A percentile compares a stretch with the other conserved stretches of the same genome.
Conservation (phyloP, 768 basidiomycete genomes). For the Royoungia palumana region DNA sequence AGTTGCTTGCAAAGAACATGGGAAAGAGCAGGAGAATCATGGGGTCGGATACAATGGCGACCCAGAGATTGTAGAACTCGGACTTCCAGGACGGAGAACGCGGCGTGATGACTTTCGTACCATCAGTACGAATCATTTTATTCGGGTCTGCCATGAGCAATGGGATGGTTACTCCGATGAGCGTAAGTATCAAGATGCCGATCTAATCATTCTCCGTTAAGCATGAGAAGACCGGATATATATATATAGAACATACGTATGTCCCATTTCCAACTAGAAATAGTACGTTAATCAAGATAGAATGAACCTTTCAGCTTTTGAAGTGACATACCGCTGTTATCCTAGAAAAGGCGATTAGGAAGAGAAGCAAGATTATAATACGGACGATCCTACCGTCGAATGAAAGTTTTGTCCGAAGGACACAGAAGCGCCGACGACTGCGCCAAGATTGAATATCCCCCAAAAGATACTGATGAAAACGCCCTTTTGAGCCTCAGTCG, state of each 20-base stretch:
- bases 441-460: slow-evolving; percentile 78
- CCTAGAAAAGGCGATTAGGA: slow-evolving; percentile 8
- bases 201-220: slow-evolving; percentile 3
- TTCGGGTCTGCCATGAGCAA: slow-evolving; percentile 66
- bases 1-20: slow-evolving; percentile 79
- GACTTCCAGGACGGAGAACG: slow-evolving; percentile 72
- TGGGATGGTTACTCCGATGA: slow-evolving; percentile 62
- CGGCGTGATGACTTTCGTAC: slow-evolving; percentile 57
- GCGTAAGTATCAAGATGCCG: slow-evolving; percentile 62
- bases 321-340: slow-evolving; percentile 24
- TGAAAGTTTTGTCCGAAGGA: slow-evolving; percentile 68
- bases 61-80: slow-evolving; percentile 67
- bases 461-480: slow-evolving; percentile 73
- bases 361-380: not conserved
- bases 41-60: slow-evolving; percentile 64
- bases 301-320: not conserved
- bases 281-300: not conserved
- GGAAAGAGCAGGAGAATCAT: slow-evolving; percentile 73
- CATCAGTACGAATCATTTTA: slow-evolving; percentile 72
- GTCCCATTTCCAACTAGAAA: slow-evolving; percentile 63
- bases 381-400: slow-evolving; percentile 44
- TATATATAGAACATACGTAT: slow-evolving; percentile 52
- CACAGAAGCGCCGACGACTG: slow-evolving; percentile 71
- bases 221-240: not conserved
- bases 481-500: slow-evolving; percentile 73